Evolutionary conservation across 2,329 filamentous ascomycete species (phyloP), one percentile per base, ranked within the genome.

Genomic region (Didymella lethalis): DNA sequence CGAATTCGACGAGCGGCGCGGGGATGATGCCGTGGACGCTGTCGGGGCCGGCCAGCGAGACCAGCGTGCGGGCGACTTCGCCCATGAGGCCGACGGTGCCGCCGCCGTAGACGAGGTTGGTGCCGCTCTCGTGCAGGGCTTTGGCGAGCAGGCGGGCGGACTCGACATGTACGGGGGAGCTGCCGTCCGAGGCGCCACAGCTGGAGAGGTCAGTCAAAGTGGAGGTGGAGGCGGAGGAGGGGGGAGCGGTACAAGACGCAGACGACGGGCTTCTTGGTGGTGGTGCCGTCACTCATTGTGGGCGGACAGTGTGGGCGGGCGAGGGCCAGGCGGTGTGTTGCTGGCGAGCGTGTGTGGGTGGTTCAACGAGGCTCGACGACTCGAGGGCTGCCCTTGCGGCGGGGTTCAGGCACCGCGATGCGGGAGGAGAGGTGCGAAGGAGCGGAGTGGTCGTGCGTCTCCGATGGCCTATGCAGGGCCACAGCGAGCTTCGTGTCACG

Each of bases 1-100:
- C 93, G 76, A 89, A 90, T 66, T 86, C 85, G 44, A 97, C 87
- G 6, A 99, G 86, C 0, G 94, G 90, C 50, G 89, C 86, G 5
- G 95, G 95, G 71, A 99, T 97, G 75, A 99, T 91, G 73, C 95
- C 95, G 80, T 97, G 94, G 16, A 98, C 95, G 12, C 90, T 81
- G 49, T 88, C 78, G 0, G 93, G 92, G 2, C 95, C 94, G 5
- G 89, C 88, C 63, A 97, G 86, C 0, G 90, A 84, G 66, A 96
- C 92, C 28, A 99, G 88, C 0, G 92, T 93, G 70, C 89, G 90
- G 45, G 95, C 92, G 11, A 98, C 79, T 75, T 97, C 93, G 73
- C 95, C 95, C 95, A 99, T 99, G 45, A 99, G 85, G 10, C 95
- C 95, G 36, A 92, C 88, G 2, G 94, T 98, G 72, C 95, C 95